These are phyloP conservation scores for Mycena metata DNA, from an alignment of 768 basidiomycete genomes.

Conservation along the genomic window DNA sequence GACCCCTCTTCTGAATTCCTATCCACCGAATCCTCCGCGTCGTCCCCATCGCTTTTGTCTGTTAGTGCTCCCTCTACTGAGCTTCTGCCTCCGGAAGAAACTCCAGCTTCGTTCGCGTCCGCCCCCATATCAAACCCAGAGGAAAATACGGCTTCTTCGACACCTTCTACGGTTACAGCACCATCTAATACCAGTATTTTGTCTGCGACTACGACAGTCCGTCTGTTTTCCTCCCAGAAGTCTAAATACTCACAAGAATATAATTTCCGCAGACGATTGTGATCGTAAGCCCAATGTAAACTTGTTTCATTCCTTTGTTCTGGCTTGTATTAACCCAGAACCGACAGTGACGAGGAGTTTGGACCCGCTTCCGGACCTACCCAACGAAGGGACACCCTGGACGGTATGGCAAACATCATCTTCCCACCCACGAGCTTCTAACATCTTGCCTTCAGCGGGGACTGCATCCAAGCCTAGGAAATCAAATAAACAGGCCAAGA, in stretches of 20 bases:
- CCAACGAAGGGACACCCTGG: not conserved
- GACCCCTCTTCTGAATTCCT: no score
- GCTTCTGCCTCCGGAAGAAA: no score
- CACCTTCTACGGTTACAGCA: no score
- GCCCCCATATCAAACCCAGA: no score
- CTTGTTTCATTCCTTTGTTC: not conserved
- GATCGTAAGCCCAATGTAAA: not conserved
- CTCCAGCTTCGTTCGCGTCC: no score
- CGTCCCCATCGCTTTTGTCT: no score
- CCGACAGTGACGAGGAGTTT: not conserved
- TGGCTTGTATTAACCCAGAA: not conserved
- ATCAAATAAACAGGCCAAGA: not conserved
- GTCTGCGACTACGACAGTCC: no score
- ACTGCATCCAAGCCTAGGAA: not conserved
- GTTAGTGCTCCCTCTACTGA: no score
- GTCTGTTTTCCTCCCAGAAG: no score
- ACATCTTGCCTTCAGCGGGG: not conserved
- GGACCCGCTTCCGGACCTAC: slow-evolving; percentile 5
- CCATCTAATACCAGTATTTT: no score
- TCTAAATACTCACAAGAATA: not conserved
- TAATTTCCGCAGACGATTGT: not conserved
- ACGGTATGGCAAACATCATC: not conserved
- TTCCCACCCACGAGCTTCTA: not conserved
- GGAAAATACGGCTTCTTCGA: no score
- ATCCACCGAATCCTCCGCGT: no score